Evolutionary conservation across 768 basidiomycete species (phyloP).

Genomic region (Asterophora parasitica): DNA sequence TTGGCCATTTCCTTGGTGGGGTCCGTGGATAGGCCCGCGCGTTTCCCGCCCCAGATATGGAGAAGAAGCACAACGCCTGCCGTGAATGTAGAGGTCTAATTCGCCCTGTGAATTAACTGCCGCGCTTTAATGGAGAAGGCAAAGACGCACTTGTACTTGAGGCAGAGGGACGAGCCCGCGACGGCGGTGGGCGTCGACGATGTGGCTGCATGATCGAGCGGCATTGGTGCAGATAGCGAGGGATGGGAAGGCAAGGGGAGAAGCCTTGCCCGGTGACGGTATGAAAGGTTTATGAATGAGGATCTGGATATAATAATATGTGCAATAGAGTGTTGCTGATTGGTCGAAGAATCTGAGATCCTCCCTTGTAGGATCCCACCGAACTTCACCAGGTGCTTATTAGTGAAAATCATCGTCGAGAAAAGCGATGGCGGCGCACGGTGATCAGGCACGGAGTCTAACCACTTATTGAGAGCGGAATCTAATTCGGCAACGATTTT

Average conservation of each 20-base stretch:
- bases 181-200: slow-evolving; percentile 56
- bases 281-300: slow-evolving; percentile 78
- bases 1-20: slow-evolving; percentile 56
- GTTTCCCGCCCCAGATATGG: slow-evolving; percentile 62
- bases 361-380: slow-evolving; percentile 50
- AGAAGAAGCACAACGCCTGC: slow-evolving; percentile 57
- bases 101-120: not conserved
- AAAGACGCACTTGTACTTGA: slow-evolving; percentile 29
- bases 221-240: slow-evolving; percentile 26
- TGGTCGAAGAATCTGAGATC: slow-evolving; percentile 48
- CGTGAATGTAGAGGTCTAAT: slow-evolving; percentile 38
- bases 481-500: slow-evolving; percentile 67
- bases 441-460: slow-evolving; percentile 59
- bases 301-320: slow-evolving; percentile 61
- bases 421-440: slow-evolving; percentile 29
- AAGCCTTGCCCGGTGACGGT: slow-evolving; percentile 47
- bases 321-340: slow-evolving; percentile 50
- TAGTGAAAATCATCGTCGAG: not conserved
- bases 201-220: slow-evolving; percentile 76
- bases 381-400: slow-evolving; percentile 26
- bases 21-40: slow-evolving; percentile 43
- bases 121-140: slow-evolving; percentile 2
- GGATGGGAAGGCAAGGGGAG: slow-evolving; percentile 53
- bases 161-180: slow-evolving; percentile 28
- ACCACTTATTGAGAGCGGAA: slow-evolving; percentile 68